Percentiles rank a stretch among this genome's conserved stretches.
phyloP scores from a whole-genome alignment of 768 basidiomycete species.

The Mycena rebaudengoi region DNA sequence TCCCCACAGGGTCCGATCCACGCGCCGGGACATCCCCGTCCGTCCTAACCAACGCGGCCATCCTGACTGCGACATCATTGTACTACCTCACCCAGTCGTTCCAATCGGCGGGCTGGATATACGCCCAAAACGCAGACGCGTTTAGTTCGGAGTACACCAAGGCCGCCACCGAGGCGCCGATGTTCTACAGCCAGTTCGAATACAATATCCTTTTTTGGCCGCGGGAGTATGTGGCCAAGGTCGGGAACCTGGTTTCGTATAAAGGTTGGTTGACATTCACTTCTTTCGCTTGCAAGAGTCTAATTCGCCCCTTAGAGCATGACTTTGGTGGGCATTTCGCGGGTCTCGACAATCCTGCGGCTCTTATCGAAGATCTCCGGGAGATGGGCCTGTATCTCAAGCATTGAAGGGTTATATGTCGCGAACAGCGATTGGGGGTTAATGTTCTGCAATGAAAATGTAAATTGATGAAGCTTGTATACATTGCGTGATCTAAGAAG shows the following conservation, averaged over 20 bases:
- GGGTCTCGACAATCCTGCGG: conserved; percentile 23
- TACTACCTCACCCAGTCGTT: conserved; percentile 35
- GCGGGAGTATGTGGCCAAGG: conserved; percentile 7
- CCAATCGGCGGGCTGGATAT: conserved; percentile 27
- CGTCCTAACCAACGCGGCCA: conserved; percentile 3
- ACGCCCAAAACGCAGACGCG: conserved; percentile 2
- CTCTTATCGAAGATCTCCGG: conserved; percentile 15
- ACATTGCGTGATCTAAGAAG: conserved; percentile 7
- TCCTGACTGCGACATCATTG: conserved; percentile 32
- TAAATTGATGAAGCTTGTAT: neutral
- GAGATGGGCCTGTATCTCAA: conserved; percentile 8
- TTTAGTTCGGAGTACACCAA: neutral
- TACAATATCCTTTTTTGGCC: conserved; percentile 13
- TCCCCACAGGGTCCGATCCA: conserved; percentile 13
- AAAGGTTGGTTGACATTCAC: conserved; percentile 7
- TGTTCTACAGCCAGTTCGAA: conserved; percentile 18
- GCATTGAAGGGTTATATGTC: neutral
- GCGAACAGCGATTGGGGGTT: too few species aligned
- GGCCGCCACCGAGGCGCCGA: conserved; percentile 16
- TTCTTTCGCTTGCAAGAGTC: too few species aligned
- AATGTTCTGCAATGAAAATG: too few species aligned
- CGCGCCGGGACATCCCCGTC: conserved; percentile 14
- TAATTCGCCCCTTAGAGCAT: neutral
- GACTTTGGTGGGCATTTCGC: conserved; percentile 21
- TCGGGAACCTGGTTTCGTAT: conserved; percentile 18